These are phyloP conservation scores for Crithidia thermophila DNA, from an alignment of 208 protist genomes.

Conservation along the genomic window DNA sequence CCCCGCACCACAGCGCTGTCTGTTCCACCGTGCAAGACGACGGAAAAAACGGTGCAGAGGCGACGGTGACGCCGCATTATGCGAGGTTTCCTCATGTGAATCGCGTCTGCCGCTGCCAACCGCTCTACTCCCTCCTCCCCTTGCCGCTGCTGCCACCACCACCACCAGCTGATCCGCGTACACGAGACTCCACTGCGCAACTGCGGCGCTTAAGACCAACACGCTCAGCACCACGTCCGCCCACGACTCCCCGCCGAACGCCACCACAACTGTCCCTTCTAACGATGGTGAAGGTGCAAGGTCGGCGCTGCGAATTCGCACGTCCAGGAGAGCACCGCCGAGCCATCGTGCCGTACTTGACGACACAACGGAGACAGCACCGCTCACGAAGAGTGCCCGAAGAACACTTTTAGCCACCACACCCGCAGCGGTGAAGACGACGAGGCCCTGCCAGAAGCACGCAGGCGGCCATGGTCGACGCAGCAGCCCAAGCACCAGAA, in stretches of 20 bases:
- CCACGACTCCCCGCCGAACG: conserved; percentile 6
- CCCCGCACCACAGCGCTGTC: conserved; percentile 49
- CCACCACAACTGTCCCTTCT: not conserved
- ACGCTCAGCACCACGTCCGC: conserved; percentile 21
- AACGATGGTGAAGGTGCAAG: not conserved
- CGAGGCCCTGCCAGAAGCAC: conserved; percentile 28
- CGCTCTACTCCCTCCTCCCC: not conserved
- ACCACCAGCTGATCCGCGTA: conserved; percentile 11
- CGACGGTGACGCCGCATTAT: not conserved
- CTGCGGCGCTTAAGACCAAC: conserved; percentile 3
- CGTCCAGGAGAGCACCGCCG: conserved; percentile 1
- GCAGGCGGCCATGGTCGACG: conserved; percentile 41
- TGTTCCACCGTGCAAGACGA: conserved; percentile 16
- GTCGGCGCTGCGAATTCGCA: not conserved
- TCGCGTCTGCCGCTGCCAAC: not conserved
- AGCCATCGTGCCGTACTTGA: conserved; percentile 3
- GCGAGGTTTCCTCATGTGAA: not conserved
- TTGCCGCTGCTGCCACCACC: not conserved
- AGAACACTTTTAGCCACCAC: conserved; percentile 38
- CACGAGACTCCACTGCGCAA: conserved; percentile 22
- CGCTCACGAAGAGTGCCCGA: conserved; percentile 7
- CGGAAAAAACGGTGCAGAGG: too few species aligned
- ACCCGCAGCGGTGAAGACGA: conserved; percentile 26
- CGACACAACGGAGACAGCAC: not conserved
- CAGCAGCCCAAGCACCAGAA: conserved; percentile 37